Conservation (phyloP, 139 green algal genomes). For the Eudorina sp. region DNA sequence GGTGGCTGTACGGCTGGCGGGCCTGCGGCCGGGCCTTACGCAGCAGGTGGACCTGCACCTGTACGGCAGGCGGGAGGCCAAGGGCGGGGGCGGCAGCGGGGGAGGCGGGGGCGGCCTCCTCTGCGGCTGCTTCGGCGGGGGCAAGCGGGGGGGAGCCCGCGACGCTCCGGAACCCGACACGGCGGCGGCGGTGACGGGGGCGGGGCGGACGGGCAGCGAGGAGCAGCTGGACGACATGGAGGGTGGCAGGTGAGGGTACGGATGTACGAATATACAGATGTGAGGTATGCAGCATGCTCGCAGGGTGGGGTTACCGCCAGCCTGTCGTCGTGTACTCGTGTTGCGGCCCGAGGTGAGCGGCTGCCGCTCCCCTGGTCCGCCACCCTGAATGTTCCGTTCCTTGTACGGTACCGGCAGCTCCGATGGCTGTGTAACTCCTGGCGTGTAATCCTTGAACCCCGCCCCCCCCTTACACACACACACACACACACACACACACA, state of each 20-base stretch:
- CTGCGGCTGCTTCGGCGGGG: conserved; percentile 25
- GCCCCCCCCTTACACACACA: too few relatives aligned
- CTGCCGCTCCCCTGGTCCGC: too few relatives aligned
- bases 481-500: too few relatives aligned
- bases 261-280: too few relatives aligned
- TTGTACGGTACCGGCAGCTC: too few relatives aligned
- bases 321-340: too few relatives aligned
- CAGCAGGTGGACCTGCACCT: conserved; percentile 3
- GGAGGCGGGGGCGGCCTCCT: neutral
- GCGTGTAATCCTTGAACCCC: too few relatives aligned
- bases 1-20: conserved; percentile 9
- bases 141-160: neutral
- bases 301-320: too few relatives aligned
- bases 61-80: neutral
- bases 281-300: too few relatives aligned
- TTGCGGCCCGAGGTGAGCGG: too few relatives aligned
- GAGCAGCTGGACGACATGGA: conserved; percentile 11
- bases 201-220: neutral
- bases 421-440: too few relatives aligned
- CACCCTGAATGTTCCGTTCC: too few relatives aligned
- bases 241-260: neutral
- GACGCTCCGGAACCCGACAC: neutral
- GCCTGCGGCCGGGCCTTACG: neutral
- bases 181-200: neutral
- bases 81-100: neutral